A percentile compares a stretch with the other conserved stretches of the same genome.
Evolutionary conservation across 176 grass and related monocot genomes (phyloP).

Genomic region (Hordeum marinum): DNA sequence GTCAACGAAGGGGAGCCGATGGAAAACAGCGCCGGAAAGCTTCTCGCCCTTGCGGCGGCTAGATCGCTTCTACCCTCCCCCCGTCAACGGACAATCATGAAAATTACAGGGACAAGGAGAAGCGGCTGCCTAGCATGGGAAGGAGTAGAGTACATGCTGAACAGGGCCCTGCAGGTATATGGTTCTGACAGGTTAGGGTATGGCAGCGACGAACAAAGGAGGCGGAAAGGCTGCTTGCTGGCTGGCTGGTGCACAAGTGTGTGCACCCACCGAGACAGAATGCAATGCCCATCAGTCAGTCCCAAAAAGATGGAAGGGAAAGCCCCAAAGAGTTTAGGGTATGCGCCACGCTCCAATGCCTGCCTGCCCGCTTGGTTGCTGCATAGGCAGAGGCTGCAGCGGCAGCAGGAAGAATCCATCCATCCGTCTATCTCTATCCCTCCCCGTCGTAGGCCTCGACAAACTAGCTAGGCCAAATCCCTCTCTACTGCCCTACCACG

Average conservation of each 20-base stretch:
- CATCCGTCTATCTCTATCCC: neutral
- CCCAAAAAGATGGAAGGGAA: neutral
- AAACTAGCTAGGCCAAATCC: conserved; percentile 35
- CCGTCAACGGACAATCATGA: neutral
- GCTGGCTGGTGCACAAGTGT: neutral
- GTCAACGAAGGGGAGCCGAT: too few species aligned
- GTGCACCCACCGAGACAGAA: conserved; percentile 33
- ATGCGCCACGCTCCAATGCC: neutral
- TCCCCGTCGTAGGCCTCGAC: neutral
- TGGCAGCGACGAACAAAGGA: conserved; percentile 6
- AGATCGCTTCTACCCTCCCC: too few species aligned
- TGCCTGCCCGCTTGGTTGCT: too few species aligned
- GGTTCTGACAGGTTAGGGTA: neutral
- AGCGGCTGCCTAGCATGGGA: neutral
- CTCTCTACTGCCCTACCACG: neutral
- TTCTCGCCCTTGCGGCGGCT: too few species aligned
- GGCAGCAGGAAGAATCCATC: conserved; percentile 35
- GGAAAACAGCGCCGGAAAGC: too few species aligned
- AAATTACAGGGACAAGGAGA: neutral
- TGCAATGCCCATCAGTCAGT: conserved; percentile 43
- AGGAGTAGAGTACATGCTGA: neutral
- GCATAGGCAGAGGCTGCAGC: neutral
- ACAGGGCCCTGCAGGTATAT: neutral
- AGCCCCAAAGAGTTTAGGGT: conserved; percentile 21
- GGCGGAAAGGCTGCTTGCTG: neutral